These are phyloP conservation scores for Rheum nobile DNA, from an alignment of 148 eudicot genomes.

Conservation along the genomic window DNA sequence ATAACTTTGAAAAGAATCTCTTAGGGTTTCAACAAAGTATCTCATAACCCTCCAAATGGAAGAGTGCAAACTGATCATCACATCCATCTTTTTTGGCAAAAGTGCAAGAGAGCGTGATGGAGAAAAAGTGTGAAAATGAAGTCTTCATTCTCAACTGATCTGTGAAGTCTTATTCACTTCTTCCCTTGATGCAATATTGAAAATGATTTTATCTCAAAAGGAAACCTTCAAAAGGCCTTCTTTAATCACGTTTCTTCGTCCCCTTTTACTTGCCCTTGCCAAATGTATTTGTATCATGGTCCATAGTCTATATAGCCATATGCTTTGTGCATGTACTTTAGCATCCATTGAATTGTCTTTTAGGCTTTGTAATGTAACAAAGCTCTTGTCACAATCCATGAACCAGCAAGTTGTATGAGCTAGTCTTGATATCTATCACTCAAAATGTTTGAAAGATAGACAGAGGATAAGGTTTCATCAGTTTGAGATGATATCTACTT, in stretches of 20 bases:
- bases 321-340: not conserved
- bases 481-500: not conserved
- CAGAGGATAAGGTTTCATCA: not conserved
- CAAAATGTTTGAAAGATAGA: not conserved
- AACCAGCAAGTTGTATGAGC: not conserved
- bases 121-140: not conserved
- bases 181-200: not conserved
- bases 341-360: not conserved
- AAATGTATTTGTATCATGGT: not conserved
- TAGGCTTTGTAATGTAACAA: not conserved
- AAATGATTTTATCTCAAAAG: not conserved
- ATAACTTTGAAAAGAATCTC: not conserved
- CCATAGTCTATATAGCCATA: not conserved
- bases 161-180: not conserved
- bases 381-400: not conserved
- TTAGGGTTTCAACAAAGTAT: not conserved
- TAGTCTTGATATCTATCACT: not conserved
- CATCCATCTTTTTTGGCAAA: not conserved
- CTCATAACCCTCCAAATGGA: not conserved
- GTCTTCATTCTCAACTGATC: not conserved
- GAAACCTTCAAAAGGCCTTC: not conserved
- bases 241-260: not conserved
- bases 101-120: not conserved
- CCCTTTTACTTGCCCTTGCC: not conserved
- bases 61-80: not conserved